A percentile compares a stretch with the other conserved stretches of the same genome.
These are phyloP conservation scores for Ampelomyces quisqualis DNA, from an alignment of 2,329 filamentous ascomycete species.

Conservation along the genomic window DNA sequence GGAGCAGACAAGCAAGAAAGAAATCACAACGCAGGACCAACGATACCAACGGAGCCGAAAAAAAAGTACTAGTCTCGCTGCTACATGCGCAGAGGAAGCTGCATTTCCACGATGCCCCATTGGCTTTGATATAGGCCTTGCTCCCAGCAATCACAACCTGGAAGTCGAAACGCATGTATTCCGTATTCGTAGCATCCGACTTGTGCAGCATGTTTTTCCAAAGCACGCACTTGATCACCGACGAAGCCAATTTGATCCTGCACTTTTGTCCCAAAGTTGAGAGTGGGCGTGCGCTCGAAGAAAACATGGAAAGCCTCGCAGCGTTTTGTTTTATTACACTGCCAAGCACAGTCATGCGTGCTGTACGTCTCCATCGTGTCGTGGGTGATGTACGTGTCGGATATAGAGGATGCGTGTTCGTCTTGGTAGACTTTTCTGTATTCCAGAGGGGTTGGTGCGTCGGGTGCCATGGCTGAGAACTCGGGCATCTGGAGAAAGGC, in stretches of 20 bases:
- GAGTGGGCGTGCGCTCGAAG: conserved; percentile 24
- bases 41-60: too few species aligned
- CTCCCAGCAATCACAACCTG: conserved; percentile 17
- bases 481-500: conserved; percentile 20
- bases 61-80: too few species aligned
- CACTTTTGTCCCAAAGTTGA: conserved; percentile 13
- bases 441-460: conserved; percentile 24
- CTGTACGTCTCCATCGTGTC: conserved; percentile 28
- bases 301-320: conserved; percentile 30
- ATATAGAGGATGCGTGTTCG: conserved; percentile 25
- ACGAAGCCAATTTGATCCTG: conserved; percentile 18
- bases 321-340: conserved; percentile 14
- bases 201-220: conserved; percentile 17
- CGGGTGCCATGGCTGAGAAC: conserved; percentile 15
- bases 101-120: too few species aligned
- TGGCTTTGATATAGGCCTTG: conserved; percentile 25
- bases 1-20: too few species aligned
- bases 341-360: conserved; percentile 23
- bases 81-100: too few species aligned
- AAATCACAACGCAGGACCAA: too few species aligned
- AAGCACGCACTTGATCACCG: conserved; percentile 26
- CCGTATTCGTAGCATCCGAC: conserved; percentile 12
- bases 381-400: conserved; percentile 22
- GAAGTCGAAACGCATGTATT: conserved; percentile 14
- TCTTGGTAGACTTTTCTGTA: conserved; percentile 30